A percentile compares a stretch with the other conserved stretches of the same genome.
Conservation (phyloP, 2,329 filamentous ascomycete species). For the Fusarium mangiferae region DNA sequence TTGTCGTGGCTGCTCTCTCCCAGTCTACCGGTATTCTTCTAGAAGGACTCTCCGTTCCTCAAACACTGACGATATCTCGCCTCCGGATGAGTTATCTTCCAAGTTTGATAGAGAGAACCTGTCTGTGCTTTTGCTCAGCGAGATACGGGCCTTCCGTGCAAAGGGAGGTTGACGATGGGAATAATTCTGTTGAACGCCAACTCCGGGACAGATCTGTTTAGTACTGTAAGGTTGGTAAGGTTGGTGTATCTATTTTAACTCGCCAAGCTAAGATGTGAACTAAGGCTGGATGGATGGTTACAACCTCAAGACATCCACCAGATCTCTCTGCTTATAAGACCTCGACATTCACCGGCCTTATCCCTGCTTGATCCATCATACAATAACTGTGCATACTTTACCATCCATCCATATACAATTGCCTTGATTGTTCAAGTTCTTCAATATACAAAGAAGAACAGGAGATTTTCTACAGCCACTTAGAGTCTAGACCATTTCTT, state of each 20-base stretch:
- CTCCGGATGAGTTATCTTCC: slow-evolving; percentile 23
- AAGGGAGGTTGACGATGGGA: slow-evolving; percentile 1
- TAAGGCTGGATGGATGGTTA: slow-evolving; percentile 23
- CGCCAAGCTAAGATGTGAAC: slow-evolving; percentile 8
- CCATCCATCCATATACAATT: not conserved
- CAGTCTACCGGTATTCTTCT: slow-evolving; percentile 16
- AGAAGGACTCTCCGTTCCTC: slow-evolving; percentile 35
- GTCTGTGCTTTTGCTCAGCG: slow-evolving; percentile 1
- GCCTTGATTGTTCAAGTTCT: not conserved
- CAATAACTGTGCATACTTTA: not conserved
- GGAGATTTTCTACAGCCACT: slow-evolving; percentile 23
- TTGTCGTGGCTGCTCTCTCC: slow-evolving; percentile 13
- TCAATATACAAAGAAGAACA: not conserved
- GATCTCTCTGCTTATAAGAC: slow-evolving; percentile 20
- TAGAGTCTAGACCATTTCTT: slow-evolving; percentile 32
- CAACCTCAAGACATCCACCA: slow-evolving; percentile 11
- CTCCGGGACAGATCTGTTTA: slow-evolving; percentile 7
- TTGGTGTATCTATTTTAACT: slow-evolving; percentile 35
- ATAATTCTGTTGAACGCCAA: slow-evolving; percentile 14
- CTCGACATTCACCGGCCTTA: not conserved
- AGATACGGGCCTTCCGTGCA: slow-evolving; percentile 19
- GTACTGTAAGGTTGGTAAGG: slow-evolving; percentile 2
- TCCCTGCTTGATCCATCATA: slow-evolving; percentile 2
- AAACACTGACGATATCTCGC: not conserved
- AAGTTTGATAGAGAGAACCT: not conserved